Evolutionary conservation across 176 grass and related monocot species (phyloP), one percentile per base, ranked within the genome.

Genomic region (Tuctoria greenei): DNA sequence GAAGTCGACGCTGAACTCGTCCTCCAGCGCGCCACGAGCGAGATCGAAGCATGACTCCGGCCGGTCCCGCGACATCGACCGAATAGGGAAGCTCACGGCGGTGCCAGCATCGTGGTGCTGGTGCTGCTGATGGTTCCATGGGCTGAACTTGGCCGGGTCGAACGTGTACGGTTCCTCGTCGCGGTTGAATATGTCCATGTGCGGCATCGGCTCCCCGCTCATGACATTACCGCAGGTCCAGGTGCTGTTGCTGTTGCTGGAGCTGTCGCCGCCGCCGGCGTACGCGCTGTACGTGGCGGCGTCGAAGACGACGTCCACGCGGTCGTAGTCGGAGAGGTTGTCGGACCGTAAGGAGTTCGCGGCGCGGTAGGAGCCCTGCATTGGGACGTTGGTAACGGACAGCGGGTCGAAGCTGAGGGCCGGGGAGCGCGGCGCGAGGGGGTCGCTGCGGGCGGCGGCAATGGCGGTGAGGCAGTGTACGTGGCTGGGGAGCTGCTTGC

Each of bases 1-100:
- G 52, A 92, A 89, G 64, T 93, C 90, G 77, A 86, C 74, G 68
- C 78, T 73, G 66, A 93, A 93, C 78, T 89, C 87, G 74, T 77
- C 87, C 28, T 86, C 77, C 18, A 93, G 71, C 39, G 81, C 77
- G 24, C 81, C 82, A 26, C 85, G 83, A 28, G 80, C 58, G 73
- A 83, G 71, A 75, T 81, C 75, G 37, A 89, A 89, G 81, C 85
- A 87, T 3, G 89, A 63, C 24, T 82, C 85, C 47, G 89, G 78
- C 56, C 82, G 47, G 42, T 79, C 78, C n/a, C 81, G 81, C n/a
- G 88, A 87, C 57, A 87, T 72, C 0, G 80, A 81, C 18, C 82
- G 45, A 27, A 88, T 85, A 9, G 74, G 77, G 70, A 69, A 85
- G 72, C 67, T 31, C 23, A 35, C 23, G 13, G 61, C 7, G 34